Conservation (phyloP, 192 early-diverging fungal genomes). For the Backusella psychrophila region DNA sequence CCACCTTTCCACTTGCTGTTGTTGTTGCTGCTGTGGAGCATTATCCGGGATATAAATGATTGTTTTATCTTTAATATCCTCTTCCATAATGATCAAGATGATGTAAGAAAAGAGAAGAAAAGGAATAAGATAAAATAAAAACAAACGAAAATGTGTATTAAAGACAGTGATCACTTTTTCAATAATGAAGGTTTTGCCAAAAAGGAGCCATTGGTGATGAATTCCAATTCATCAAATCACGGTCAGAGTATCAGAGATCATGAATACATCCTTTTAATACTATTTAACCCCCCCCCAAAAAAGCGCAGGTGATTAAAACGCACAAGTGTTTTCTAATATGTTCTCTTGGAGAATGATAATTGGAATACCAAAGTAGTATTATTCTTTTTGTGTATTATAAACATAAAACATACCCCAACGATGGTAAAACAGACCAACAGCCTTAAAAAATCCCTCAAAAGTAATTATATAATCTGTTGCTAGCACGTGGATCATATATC, state of each 20-base stretch:
- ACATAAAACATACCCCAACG: not conserved
- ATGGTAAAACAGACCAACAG: not conserved
- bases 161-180: not conserved
- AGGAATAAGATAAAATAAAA: not conserved
- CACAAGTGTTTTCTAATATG: not conserved
- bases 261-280: too few relatives aligned
- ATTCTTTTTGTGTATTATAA: not conserved
- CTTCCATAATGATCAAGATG: not conserved
- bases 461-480: not conserved
- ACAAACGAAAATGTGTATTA: not conserved
- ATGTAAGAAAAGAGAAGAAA: not conserved
- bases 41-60: not conserved
- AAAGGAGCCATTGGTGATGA: not conserved
- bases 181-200: not conserved
- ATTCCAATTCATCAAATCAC: not conserved
- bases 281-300: too few relatives aligned
- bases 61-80: not conserved
- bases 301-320: not conserved
- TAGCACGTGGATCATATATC: not conserved
- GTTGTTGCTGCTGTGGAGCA: not conserved
- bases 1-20: slow-evolving; percentile 11
- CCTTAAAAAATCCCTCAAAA: not conserved
- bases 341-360: not conserved
- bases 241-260: not conserved
- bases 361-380: too few relatives aligned